Evolutionary conservation across 148 eudicot genomes (phyloP), one percentile per base, ranked within the genome.

Genomic region (Fagopyrum tataricum): DNA sequence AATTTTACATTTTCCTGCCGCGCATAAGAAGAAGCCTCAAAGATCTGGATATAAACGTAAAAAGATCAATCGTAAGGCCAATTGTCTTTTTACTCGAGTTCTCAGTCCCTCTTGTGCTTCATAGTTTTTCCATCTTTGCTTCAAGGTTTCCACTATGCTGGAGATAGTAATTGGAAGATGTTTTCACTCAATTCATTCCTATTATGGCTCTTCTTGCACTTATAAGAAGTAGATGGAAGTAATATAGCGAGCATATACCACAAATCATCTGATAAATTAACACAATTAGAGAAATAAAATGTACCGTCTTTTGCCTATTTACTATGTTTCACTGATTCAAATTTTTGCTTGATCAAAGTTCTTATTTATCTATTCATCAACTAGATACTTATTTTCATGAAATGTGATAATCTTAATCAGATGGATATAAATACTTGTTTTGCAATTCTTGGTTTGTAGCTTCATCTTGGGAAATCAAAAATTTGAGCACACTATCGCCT

Each of bases 401-500:
- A 31, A 31, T 31, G 37, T 31, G 37, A 31, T 31, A 31, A 12
- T 48, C 52, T 11, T 13, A 48, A 48, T 13, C 55, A 49, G 55
- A 59, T 39, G 12, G 40, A 12, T 59, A 24, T 59, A 59, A 59
- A 5, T 8, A 21, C 64, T 24, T 48, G 15, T 24, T 47, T 23
- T 21, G 15, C 18, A 23, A 56, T 74, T 44, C 49, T 73, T 73
- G 17, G 66, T 59, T 70, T 86, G 82, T 77, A 96, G 99, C 99
- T 88, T 96, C 96, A 14, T 81, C 97, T 41, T 92, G 97, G 99
- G 99, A 96, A 83, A 85, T 96, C 68, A 89, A 83, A 79, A 80
- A 74, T 81, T 82, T 96, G 80, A 83, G 67, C 78, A 40, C 82
- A 71, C 48, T 82, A 56, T 53, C 75, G 18, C 56, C 78, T 62